These are phyloP conservation scores for Fusarium nelsonii DNA, from an alignment of 2,329 filamentous ascomycete genomes.

Conservation along the genomic window DNA sequence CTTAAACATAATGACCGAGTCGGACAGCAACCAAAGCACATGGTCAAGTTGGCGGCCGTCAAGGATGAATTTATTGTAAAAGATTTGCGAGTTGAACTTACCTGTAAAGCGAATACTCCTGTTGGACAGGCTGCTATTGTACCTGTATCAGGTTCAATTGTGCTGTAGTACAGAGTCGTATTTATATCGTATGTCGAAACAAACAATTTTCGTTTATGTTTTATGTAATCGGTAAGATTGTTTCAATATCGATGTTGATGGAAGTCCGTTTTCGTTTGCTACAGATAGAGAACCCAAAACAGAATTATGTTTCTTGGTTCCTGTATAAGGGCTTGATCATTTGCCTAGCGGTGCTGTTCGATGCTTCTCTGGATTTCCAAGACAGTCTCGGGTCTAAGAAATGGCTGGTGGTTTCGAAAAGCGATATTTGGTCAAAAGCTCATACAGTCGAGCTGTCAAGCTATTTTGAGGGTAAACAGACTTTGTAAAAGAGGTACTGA, in stretches of 20 bases:
- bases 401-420: not conserved
- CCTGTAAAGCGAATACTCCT: not conserved
- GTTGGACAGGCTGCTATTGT: not conserved
- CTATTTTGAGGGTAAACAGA: slow-evolving; percentile 1
- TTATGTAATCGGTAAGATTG: not conserved
- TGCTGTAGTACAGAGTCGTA: not conserved
- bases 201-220: not conserved
- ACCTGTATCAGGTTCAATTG: not conserved
- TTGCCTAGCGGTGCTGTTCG: not conserved
- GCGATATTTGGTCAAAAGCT: not conserved
- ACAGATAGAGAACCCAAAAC: not conserved
- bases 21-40: not conserved
- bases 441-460: not conserved
- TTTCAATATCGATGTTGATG: not conserved
- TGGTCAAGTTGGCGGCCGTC: not conserved
- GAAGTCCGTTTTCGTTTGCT: not conserved
- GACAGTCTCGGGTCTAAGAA: not conserved
- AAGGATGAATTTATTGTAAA: not conserved
- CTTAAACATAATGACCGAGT: not conserved
- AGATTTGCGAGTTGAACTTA: slow-evolving; percentile 17
- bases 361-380: not conserved
- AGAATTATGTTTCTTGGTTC: not conserved
- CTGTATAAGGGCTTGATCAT: not conserved
- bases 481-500: not conserved
- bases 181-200: not conserved